Conservation (phyloP, 1,139 yeast genomes). For the Yamadazyma kanchanaburiensis region DNA sequence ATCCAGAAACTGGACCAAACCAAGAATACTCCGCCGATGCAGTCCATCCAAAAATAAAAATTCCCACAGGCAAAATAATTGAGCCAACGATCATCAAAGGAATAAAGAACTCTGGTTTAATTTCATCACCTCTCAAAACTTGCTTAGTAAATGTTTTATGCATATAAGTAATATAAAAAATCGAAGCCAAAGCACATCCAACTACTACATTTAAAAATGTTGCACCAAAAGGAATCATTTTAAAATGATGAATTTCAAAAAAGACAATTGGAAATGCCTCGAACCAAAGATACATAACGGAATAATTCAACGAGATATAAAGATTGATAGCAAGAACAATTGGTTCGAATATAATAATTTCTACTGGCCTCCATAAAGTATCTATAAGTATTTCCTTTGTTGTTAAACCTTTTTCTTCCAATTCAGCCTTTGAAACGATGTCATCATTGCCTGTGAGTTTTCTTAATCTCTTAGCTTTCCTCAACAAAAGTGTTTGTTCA, state of each 20-base stretch:
- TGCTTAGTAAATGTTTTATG: slow-evolving; percentile 21
- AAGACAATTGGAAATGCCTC: slow-evolving; percentile 33
- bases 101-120: slow-evolving; percentile 61
- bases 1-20: slow-evolving; percentile 30
- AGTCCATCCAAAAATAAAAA: slow-evolving; percentile 33
- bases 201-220: slow-evolving; percentile 18
- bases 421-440: slow-evolving; percentile 39
- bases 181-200: slow-evolving; percentile 19
- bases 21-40: slow-evolving; percentile 25
- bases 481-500: slow-evolving; percentile 37
- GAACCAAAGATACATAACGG: slow-evolving; percentile 30
- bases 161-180: slow-evolving; percentile 18
- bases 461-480: slow-evolving; percentile 47
- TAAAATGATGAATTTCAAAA: slow-evolving; percentile 18
- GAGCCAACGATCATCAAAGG: slow-evolving; percentile 41
- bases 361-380: slow-evolving; percentile 30
- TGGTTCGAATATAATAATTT: slow-evolving; percentile 28
- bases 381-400: slow-evolving; percentile 17
- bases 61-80: slow-evolving; percentile 24
- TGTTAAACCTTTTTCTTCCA: slow-evolving; percentile 32
- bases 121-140: slow-evolving; percentile 29
- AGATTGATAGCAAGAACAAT: slow-evolving; percentile 28
- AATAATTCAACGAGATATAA: slow-evolving; percentile 28
- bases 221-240: slow-evolving; percentile 26
- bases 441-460: slow-evolving; percentile 38